A percentile compares a stretch with the other conserved stretches of the same genome.
Conservation (phyloP, 2,329 filamentous ascomycete genomes). For the Phialophora chinensis region DNA sequence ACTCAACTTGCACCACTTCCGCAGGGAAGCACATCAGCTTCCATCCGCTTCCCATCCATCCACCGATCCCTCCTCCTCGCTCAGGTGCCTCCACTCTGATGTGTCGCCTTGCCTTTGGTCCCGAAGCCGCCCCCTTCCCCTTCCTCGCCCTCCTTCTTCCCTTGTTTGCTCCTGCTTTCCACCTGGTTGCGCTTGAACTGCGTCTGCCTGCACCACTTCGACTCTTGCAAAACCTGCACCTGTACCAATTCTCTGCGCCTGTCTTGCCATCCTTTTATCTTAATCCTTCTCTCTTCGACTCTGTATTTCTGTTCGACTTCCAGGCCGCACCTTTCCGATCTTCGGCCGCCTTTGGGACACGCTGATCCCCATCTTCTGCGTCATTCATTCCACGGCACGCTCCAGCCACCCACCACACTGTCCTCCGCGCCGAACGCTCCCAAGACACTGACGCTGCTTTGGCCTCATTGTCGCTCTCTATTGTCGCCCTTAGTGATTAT, state of each 20-base stretch:
- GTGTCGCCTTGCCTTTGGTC: slow-evolving; percentile 10
- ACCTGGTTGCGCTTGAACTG: slow-evolving; percentile 30
- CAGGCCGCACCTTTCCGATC: slow-evolving; percentile 9
- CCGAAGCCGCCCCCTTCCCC: slow-evolving; percentile 34
- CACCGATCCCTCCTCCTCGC: not conserved
- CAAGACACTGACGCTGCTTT: slow-evolving; percentile 10
- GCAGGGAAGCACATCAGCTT: slow-evolving; percentile 17
- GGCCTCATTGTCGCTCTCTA: slow-evolving; percentile 21
- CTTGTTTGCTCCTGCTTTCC: slow-evolving; percentile 34
- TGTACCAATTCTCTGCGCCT: slow-evolving; percentile 17
- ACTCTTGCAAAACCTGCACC: slow-evolving; percentile 5
- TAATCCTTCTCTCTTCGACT: slow-evolving; percentile 27
- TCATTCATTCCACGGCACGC: slow-evolving; percentile 34
- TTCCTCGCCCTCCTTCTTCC: slow-evolving; percentile 26
- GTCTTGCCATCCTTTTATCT: slow-evolving; percentile 26
- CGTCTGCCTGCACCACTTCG: slow-evolving; percentile 25
- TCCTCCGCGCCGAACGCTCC: slow-evolving; percentile 19
- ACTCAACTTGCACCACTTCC: slow-evolving; percentile 17
- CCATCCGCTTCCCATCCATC: not conserved
- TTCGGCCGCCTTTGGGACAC: slow-evolving; percentile 22
- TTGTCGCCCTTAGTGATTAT: slow-evolving; percentile 22
- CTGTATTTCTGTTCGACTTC: slow-evolving; percentile 24
- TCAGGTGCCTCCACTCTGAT: slow-evolving; percentile 14
- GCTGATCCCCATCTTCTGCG: slow-evolving; percentile 32
- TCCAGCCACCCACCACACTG: slow-evolving; percentile 17